Conservation (phyloP, 805 yeast species). For the Isabelozyma pseudorhagii region DNA sequence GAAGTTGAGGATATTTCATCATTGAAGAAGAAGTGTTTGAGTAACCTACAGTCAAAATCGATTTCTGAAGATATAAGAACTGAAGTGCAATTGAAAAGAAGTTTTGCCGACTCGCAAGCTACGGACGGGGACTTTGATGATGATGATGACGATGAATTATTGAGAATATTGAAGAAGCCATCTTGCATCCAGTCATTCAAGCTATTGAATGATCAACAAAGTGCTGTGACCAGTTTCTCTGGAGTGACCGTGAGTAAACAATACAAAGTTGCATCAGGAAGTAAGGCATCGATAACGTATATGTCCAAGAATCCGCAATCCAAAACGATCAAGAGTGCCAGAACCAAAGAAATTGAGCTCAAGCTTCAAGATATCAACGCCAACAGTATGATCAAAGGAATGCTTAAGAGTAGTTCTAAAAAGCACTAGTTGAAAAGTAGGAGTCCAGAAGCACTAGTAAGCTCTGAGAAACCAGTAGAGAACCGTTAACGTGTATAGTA, state of each 20-base stretch:
- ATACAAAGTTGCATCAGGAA: conserved; percentile 53
- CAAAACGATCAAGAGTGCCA: conserved; percentile 17
- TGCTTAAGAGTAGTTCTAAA: conserved; percentile 12
- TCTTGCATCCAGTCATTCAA: conserved; percentile 48
- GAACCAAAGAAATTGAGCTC: conserved; percentile 23
- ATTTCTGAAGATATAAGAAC: conserved; percentile 11
- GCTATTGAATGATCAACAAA: conserved; percentile 32
- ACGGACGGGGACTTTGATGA: conserved; percentile 19
- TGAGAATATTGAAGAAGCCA: conserved; percentile 42
- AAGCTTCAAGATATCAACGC: conserved; percentile 17
- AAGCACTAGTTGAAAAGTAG: neutral
- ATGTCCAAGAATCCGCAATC: conserved; percentile 34
- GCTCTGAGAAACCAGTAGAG: too few relatives aligned
- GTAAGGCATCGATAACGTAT: conserved; percentile 57
- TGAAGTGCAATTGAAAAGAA: conserved; percentile 12
- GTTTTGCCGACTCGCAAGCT: neutral
- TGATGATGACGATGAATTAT: conserved; percentile 32
- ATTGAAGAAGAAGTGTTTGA: conserved; percentile 42
- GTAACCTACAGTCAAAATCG: conserved; percentile 15
- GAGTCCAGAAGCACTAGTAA: too few relatives aligned
- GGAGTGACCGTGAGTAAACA: conserved; percentile 54
- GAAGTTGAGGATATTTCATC: conserved; percentile 42
- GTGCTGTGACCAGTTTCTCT: conserved; percentile 28
- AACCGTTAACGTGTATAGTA: too few relatives aligned
- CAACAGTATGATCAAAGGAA: conserved; percentile 8